These are phyloP conservation scores for Cyamopsis tetragonoloba DNA, from an alignment of 306 rosid genomes.

Conservation along the genomic window DNA sequence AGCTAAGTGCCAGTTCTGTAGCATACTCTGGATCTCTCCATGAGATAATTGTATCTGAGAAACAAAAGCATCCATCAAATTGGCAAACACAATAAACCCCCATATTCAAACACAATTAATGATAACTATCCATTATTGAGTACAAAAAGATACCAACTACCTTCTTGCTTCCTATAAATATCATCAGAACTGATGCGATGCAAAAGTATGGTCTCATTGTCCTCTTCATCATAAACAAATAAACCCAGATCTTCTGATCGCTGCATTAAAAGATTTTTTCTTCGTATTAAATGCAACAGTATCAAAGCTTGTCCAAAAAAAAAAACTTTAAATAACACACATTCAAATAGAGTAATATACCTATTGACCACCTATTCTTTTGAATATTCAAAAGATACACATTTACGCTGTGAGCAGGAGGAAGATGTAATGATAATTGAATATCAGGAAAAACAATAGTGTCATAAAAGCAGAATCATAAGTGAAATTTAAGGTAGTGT, in stretches of 20 bases:
- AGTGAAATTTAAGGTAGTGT: too few relatives aligned
- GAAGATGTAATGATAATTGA: background rate
- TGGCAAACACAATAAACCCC: background rate
- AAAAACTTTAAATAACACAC: background rate
- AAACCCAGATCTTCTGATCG: conserved; percentile 86
- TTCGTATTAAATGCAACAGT: conserved; percentile 12
- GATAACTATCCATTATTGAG: background rate
- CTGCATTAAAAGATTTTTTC: conserved; percentile 45
- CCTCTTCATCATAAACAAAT: conserved; percentile 85
- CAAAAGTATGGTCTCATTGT: conserved; percentile 73
- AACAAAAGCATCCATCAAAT: conserved; percentile 23
- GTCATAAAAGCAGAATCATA: background rate
- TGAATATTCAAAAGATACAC: background rate
- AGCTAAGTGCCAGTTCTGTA: conserved; percentile 93
- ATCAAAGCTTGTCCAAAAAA: conserved; percentile 1
- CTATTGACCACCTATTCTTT: background rate
- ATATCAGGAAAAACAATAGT: background rate
- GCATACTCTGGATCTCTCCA: conserved; percentile 97
- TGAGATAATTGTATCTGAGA: conserved; percentile 81
- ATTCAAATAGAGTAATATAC: conserved; percentile 1
- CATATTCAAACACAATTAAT: background rate
- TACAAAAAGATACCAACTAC: conserved; percentile 41
- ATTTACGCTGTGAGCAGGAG: too few relatives aligned
- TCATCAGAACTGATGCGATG: conserved; percentile 81
- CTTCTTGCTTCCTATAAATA: conserved; percentile 97